Conservation (phyloP, 805 yeast genomes). For the Wickerhamomyces hampshirensis region DNA sequence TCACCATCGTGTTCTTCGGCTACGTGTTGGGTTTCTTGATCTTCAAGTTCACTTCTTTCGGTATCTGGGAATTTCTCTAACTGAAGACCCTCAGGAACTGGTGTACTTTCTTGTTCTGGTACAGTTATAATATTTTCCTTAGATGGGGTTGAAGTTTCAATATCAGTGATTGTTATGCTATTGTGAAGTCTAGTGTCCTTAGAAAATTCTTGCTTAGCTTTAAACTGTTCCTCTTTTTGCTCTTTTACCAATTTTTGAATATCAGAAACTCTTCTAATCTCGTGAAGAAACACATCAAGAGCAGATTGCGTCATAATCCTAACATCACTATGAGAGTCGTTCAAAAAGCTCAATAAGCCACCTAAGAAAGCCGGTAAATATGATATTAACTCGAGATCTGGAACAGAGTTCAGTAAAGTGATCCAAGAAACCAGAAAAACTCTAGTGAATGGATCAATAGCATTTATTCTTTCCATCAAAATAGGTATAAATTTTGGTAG, state of each 20-base stretch:
- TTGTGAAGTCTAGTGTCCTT: slow-evolving; percentile 16
- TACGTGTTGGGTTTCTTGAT: not conserved
- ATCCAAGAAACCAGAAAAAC: slow-evolving; percentile 93
- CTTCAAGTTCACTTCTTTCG: no score
- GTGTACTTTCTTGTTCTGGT: not conserved
- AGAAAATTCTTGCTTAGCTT: slow-evolving; percentile 4
- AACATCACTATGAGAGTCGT: slow-evolving; percentile 82
- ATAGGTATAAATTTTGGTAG: slow-evolving; percentile 85
- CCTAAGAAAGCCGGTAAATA: slow-evolving; percentile 87
- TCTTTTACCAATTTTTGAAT: slow-evolving; percentile 51
- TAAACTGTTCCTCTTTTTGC: slow-evolving; percentile 12
- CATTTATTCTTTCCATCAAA: slow-evolving; percentile 85
- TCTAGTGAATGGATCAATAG: slow-evolving; percentile 88
- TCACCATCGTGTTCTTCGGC: not conserved
- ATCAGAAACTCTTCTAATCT: slow-evolving; percentile 70
- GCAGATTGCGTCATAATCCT: slow-evolving; percentile 79
- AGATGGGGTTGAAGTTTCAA: slow-evolving; percentile 21
- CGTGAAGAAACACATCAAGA: slow-evolving; percentile 69
- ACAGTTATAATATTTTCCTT: slow-evolving; percentile 13
- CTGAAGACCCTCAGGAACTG: not conserved
- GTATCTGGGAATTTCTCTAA: not conserved
- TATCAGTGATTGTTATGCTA: slow-evolving; percentile 15
- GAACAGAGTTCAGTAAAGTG: slow-evolving; percentile 85
- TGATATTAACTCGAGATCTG: slow-evolving; percentile 81
- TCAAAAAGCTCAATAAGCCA: slow-evolving; percentile 73